phyloP scores from a whole-genome alignment of 345 rosid genomes.

The Hibiscus trionum region DNA sequence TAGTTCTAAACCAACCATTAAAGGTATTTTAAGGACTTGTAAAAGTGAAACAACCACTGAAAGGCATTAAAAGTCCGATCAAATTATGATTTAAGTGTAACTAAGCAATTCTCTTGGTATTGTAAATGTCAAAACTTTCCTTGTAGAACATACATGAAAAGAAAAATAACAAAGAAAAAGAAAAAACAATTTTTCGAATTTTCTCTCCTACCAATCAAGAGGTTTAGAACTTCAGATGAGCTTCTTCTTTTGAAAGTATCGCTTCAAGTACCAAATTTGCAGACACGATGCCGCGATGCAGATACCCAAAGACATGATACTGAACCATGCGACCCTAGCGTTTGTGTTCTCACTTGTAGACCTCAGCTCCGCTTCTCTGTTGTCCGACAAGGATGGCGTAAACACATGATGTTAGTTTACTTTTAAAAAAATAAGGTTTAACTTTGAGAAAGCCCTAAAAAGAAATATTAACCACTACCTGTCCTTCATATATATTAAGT shows the following conservation, averaged over 20 bases:
- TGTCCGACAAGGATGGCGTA: background rate
- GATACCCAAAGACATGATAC: background rate
- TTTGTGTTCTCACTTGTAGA: background rate
- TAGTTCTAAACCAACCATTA: background rate
- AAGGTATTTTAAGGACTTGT: background rate
- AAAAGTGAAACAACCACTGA: background rate
- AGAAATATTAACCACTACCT: constrained; percentile 30
- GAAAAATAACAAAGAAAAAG: background rate
- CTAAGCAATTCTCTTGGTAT: background rate
- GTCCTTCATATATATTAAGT: constrained; percentile 48
- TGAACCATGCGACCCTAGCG: background rate
- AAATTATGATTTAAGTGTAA: background rate
- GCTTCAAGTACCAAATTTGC: background rate
- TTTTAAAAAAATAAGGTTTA: background rate
- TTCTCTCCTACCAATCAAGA: background rate
- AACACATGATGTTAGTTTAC: background rate
- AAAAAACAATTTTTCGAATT: background rate
- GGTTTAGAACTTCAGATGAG: background rate
- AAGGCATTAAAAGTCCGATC: background rate
- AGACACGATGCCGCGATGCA: background rate
- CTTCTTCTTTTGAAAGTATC: background rate
- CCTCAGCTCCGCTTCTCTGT: constrained; percentile 61
- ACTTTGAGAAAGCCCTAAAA: background rate
- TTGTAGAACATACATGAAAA: background rate
- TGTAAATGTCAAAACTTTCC: background rate